Evolutionary conservation across 2,329 filamentous ascomycete species (phyloP), one percentile per base, ranked within the genome.

Genomic region (Calonectria hongkongensis): DNA sequence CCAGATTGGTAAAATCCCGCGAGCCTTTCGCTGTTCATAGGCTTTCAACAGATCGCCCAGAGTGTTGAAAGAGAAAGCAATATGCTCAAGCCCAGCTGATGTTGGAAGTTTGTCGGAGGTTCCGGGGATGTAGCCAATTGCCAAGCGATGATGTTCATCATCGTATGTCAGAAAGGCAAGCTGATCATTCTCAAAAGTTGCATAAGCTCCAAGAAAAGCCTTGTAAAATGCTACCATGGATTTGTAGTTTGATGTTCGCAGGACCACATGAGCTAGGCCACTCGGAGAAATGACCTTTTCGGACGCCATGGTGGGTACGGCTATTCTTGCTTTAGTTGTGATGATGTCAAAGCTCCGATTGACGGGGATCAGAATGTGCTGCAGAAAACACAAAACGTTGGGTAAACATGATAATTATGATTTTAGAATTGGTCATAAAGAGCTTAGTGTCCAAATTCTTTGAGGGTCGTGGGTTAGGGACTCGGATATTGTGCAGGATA

Each of bases 1-100:
- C 73, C 73, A 72, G 18, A 70, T 33, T 1, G 73, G 70, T 10
- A 51, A 30, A 47, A 74, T 69, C 1, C 64, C 64, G 6, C 48
- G 48, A 7, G 36, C 21, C 15, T 67, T 67, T 8, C 64, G 50
- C 39, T 67, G 64, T 8, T 43, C 33, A 8, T 67, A 67, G 15
- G 64, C 33, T 16, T 15, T 45, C 10, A 58, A 25, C 13, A 67
- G 64, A 43, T 67, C 64, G 1, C 18, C 39, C 4, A 67, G 25
- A 16, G 48, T 67, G 18, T 30, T 39, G 36, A 67, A 67, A n/a
- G 47, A 21, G 50, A 67, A 67, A 12, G 64, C 64, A 12, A 67
- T 58, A 39, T 67, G 64, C n/a, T 67, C 64, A 3, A 67, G 50
- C 21, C 64, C 64, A 27, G 30, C 39, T 4, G 36, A 45, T 18